These are phyloP conservation scores for Lasiodiplodia theobromae DNA, from an alignment of 2,329 filamentous ascomycete species.

Conservation along the genomic window DNA sequence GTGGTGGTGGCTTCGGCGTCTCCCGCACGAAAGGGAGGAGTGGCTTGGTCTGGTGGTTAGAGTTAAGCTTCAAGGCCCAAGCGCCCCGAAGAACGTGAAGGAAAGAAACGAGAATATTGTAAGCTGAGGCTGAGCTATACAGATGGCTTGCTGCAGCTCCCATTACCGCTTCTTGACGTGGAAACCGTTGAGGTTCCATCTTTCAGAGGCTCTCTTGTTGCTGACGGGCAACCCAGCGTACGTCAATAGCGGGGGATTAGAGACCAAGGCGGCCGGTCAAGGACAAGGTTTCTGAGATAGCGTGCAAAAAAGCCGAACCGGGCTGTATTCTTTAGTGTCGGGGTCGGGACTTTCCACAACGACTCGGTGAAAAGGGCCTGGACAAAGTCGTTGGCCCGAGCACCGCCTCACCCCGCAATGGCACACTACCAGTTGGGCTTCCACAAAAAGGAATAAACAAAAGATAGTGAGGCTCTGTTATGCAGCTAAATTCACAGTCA, in stretches of 20 bases:
- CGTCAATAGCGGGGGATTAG: neutral
- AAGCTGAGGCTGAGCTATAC: neutral
- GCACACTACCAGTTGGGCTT: neutral
- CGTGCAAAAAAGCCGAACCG: neutral
- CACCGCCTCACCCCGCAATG: neutral
- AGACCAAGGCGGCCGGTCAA: neutral
- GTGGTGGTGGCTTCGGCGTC: constrained; percentile 8
- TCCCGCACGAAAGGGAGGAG: neutral
- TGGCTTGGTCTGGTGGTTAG: neutral
- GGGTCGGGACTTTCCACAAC: neutral
- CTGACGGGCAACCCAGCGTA: neutral
- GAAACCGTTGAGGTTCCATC: neutral
- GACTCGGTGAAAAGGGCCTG: neutral
- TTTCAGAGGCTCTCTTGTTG: neutral
- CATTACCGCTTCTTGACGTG: too few species aligned
- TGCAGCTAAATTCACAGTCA: too few species aligned
- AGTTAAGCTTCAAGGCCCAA: neutral
- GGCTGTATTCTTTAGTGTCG: neutral
- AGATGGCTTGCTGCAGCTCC: too few species aligned
- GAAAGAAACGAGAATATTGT: neutral
- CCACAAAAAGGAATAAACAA: neutral
- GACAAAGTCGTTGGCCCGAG: neutral
- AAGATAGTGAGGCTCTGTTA: neutral
- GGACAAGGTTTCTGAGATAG: neutral
- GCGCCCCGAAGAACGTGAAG: neutral